Evolutionary conservation across 345 rosid genomes (phyloP).

Genomic region (Citrus mangshanensis): DNA sequence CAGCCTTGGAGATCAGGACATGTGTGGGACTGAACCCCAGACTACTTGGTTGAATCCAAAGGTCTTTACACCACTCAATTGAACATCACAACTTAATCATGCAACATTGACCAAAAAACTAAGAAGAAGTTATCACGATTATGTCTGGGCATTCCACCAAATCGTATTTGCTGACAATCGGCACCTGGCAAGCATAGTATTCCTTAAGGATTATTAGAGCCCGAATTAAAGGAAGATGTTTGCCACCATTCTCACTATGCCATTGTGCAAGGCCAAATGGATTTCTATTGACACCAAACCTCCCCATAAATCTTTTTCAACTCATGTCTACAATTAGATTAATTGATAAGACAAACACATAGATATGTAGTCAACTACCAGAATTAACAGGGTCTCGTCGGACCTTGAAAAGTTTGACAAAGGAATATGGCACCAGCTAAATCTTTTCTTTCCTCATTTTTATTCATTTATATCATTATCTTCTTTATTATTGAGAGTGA

Average conservation of each 20-base stretch:
- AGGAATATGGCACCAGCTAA: background rate
- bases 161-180: background rate
- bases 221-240: background rate
- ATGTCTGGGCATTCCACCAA: background rate
- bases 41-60: background rate
- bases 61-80: background rate
- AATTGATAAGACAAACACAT: background rate
- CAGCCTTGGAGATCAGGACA: background rate
- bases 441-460: background rate
- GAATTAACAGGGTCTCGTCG: background rate
- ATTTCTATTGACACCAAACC: background rate
- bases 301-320: background rate
- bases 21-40: background rate
- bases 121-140: background rate
- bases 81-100: background rate
- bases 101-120: background rate
- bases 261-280: background rate
- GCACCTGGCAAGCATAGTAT: background rate
- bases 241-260: background rate
- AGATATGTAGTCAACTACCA: background rate
- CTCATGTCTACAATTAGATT: background rate
- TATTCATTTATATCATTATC: no score
- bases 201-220: background rate
- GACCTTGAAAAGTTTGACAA: background rate
- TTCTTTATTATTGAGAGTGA: background rate